These are phyloP conservation scores for Eucalyptus curtisii DNA, from an alignment of 345 rosid species.

Conservation along the genomic window DNA sequence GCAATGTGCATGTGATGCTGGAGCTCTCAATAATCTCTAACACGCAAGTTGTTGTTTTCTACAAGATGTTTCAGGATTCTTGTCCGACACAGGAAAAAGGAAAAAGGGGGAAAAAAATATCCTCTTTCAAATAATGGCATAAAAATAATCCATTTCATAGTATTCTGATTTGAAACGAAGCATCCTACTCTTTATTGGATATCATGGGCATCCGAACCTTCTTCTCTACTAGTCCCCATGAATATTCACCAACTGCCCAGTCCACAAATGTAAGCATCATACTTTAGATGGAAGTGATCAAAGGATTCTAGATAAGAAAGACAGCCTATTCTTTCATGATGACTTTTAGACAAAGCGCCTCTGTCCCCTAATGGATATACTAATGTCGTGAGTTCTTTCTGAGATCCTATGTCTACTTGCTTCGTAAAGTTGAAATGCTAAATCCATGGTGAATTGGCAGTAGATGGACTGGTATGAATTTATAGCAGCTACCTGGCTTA, in stretches of 20 bases:
- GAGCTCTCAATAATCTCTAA: not conserved
- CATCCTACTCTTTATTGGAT: not conserved
- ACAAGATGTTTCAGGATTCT: not conserved
- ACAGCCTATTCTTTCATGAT: not conserved
- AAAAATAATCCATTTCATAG: not conserved
- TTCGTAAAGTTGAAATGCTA: not conserved
- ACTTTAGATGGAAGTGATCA: not conserved
- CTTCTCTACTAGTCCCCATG: not conserved
- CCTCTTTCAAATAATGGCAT: not conserved
- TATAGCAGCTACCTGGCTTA: not conserved
- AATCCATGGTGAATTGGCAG: not conserved
- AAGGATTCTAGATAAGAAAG: not conserved
- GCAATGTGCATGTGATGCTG: not conserved
- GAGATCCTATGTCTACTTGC: not conserved
- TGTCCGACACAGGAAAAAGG: not conserved
- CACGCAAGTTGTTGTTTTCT: not conserved
- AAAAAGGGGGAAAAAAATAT: accelerated
- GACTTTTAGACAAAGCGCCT: not conserved
- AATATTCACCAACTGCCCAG: not conserved
- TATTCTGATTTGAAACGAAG: not conserved
- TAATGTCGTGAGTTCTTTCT: not conserved
- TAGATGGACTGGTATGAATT: not conserved
- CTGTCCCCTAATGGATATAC: not conserved
- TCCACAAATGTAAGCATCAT: not conserved
- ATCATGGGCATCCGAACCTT: not conserved